Evolutionary conservation across 169 alveolate species (phyloP).

Genomic region (Eimeria falciformis): DNA sequence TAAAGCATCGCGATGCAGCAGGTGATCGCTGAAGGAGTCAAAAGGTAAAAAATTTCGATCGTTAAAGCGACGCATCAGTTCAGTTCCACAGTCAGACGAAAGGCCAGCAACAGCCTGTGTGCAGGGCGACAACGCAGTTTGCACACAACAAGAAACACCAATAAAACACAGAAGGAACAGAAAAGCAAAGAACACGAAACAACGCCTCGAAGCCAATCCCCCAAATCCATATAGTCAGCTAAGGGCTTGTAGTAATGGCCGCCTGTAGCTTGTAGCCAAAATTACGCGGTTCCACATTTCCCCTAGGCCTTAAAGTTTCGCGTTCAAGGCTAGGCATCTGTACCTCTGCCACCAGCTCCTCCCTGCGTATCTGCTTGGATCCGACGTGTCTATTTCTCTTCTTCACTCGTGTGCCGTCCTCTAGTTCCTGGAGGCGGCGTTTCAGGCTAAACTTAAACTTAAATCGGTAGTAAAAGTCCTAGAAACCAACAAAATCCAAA

Average conservation of each 20-base stretch:
- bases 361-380: slow-evolving; percentile 77
- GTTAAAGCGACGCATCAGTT: slow-evolving; percentile 69
- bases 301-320: not conserved
- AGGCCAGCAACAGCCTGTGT: slow-evolving; percentile 69
- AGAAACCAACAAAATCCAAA: too few relatives aligned
- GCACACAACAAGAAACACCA: not conserved
- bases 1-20: slow-evolving; percentile 68
- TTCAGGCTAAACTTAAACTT: slow-evolving; percentile 82
- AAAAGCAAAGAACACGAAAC: too few relatives aligned
- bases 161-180: not conserved
- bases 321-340: too few relatives aligned
- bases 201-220: too few relatives aligned
- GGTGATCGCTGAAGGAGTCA: slow-evolving; percentile 72
- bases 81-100: slow-evolving; percentile 50
- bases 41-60: slow-evolving; percentile 67
- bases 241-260: too few relatives aligned
- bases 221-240: too few relatives aligned
- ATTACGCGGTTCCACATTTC: not conserved
- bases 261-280: not conserved
- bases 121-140: not conserved
- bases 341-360: slow-evolving; percentile 78
- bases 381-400: slow-evolving; percentile 71
- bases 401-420: slow-evolving; percentile 72
- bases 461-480: slow-evolving; percentile 81
- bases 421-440: slow-evolving; percentile 78